A percentile compares a stretch with the other conserved stretches of the same genome.
Evolutionary conservation across 352 stramenopile genomes (phyloP).

Genomic region (Globisporangium takayamanum): DNA sequence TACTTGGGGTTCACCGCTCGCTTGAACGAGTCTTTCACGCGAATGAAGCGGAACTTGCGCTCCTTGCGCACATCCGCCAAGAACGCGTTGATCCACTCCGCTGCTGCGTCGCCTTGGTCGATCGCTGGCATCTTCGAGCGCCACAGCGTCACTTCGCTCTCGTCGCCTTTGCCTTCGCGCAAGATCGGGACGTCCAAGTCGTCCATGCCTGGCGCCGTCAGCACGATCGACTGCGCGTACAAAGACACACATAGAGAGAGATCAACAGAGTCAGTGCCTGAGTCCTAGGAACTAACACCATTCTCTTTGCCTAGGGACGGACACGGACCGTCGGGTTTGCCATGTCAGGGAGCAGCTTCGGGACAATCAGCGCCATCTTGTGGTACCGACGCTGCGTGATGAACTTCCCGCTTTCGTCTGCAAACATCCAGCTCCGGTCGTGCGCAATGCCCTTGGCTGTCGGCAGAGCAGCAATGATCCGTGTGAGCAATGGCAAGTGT

Average conservation of each 20-base stretch:
- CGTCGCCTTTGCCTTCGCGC: slow-evolving; percentile 16
- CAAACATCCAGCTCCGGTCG: slow-evolving; percentile 77
- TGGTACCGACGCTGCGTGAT: slow-evolving; percentile 62
- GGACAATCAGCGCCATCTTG: slow-evolving; percentile 55
- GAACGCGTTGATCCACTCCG: slow-evolving; percentile 57
- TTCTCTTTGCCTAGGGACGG: neutral
- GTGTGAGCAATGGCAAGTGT: neutral
- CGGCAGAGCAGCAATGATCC: neutral
- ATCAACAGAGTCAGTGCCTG: neutral
- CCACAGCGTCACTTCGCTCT: slow-evolving; percentile 53
- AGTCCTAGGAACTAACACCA: neutral
- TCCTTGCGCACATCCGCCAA: slow-evolving; percentile 29
- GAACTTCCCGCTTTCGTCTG: slow-evolving; percentile 60
- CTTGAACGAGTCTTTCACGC: slow-evolving; percentile 49
- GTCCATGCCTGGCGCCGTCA: slow-evolving; percentile 55
- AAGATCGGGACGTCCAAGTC: slow-evolving; percentile 54
- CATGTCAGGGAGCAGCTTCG: slow-evolving; percentile 44
- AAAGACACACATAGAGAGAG: neutral
- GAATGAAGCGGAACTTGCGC: slow-evolving; percentile 44
- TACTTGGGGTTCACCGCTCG: slow-evolving; percentile 54
- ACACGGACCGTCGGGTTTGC: slow-evolving; percentile 28
- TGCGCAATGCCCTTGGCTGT: slow-evolving; percentile 48
- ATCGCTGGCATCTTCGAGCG: slow-evolving; percentile 40
- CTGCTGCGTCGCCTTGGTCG: slow-evolving; percentile 54
- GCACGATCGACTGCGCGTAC: slow-evolving; percentile 29